These are phyloP conservation scores for Nemania abortiva DNA, from an alignment of 2,329 filamentous ascomycete genomes.

Conservation along the genomic window DNA sequence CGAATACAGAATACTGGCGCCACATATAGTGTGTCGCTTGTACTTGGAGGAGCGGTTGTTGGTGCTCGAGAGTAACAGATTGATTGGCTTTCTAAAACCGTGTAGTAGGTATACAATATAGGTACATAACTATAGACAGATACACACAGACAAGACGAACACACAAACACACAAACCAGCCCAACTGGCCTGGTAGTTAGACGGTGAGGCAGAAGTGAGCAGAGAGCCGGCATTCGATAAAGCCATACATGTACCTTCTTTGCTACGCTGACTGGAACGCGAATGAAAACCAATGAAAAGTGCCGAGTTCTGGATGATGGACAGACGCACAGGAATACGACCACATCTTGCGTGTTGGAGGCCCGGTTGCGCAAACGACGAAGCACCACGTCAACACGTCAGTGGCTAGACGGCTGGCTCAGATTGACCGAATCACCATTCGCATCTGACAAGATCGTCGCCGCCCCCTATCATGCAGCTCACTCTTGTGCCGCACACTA, in stretches of 20 bases:
- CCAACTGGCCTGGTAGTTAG: background rate
- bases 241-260: no score
- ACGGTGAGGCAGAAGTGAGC: background rate
- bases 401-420: conserved; percentile 17
- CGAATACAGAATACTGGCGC: conserved; percentile 19
- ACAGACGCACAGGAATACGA: conserved; percentile 14
- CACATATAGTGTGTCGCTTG: background rate
- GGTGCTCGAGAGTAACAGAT: background rate
- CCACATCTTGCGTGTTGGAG: conserved; percentile 6
- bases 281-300: conserved; percentile 11
- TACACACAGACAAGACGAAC: background rate
- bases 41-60: conserved; percentile 4
- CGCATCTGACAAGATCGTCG: conserved; percentile 45
- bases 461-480: conserved; percentile 27
- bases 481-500: background rate
- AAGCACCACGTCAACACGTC: conserved; percentile 22
- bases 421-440: conserved; percentile 25
- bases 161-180: background rate
- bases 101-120: background rate
- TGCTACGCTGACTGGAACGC: background rate
- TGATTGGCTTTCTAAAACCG: background rate
- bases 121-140: no score
- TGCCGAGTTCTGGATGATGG: conserved; percentile 10
- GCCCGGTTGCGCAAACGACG: conserved; percentile 19
- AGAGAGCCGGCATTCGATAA: no score